Evolutionary conservation across 2,329 filamentous ascomycete genomes (phyloP), one percentile per base, ranked within the genome.

Genomic region (Orbilia oligospora): DNA sequence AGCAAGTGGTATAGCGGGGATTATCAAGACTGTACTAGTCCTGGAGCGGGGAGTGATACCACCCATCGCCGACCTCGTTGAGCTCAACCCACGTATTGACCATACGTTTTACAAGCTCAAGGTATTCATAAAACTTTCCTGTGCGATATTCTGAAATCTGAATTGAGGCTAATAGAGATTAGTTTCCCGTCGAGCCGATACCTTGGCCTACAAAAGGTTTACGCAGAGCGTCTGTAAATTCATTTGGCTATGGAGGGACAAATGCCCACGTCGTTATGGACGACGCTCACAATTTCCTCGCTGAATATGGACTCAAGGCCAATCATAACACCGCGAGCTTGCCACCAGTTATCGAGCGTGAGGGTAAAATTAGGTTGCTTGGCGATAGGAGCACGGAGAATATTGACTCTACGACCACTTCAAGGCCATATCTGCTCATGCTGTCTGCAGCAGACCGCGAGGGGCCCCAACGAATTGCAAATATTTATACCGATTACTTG

Each of bases 11-110:
- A 83, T 88, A 5, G 87, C 87, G 0, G 87, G 87, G 79, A 12
- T 89, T 9, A 88, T 89, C 82, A 89, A 89, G 81, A 85, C 85
- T 1, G 83, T 88, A 1, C 83, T 89, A 3, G 83, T 85, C 8
- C 81, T 88, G 0, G 87, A 89, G 80, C 85, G 86, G 24, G 87
- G 86, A 10, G 83, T 85, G 55, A 88, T 89, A 14, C 82, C 80
- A 4, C 80, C 80, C 2, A 81, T 82, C 53, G 80, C 81, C 2
- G 71, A 53, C 27, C 53, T 71, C 12, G 14, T 16, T 0, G 44
- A 71, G 6, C 56, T 77, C n/a, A 77, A 77, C 8, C 48, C 66
- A 1, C 5, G 14, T 3, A 77, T 71, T 9, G 72, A 77, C 27
- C 46, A 51, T 64, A 8, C 2, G 0, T 64, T 81, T 72, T 14